Evolutionary conservation across 306 rosid species (phyloP).

Genomic region (Mucuna pruriens): DNA sequence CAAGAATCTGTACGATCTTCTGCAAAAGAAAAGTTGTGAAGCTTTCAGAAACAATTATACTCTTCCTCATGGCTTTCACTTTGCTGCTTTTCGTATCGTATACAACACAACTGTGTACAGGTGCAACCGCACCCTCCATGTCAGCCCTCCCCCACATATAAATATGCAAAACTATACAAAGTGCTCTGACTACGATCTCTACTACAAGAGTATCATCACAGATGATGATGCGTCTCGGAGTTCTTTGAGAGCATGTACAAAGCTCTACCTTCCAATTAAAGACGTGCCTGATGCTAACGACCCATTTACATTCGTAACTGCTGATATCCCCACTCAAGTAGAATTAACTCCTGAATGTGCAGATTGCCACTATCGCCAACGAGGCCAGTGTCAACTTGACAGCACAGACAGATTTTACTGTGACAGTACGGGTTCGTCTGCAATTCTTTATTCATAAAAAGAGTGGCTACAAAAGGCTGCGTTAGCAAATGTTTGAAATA

Average conservation of each 20-base stretch:
- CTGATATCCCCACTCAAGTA: background rate
- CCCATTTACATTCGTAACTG: constrained; percentile 24
- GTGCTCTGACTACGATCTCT: background rate
- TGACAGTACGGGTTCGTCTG: background rate
- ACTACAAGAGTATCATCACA: background rate
- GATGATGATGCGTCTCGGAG: background rate
- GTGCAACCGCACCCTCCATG: constrained; percentile 38
- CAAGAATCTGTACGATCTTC: background rate
- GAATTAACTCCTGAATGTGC: constrained; percentile 27
- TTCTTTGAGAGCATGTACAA: constrained; percentile 37
- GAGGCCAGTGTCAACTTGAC: constrained; percentile 33
- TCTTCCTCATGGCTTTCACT: constrained; percentile 19
- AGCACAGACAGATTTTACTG: background rate
- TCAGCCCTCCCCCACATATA: background rate
- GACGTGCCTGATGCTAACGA: background rate
- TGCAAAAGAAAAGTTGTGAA: constrained; percentile 30
- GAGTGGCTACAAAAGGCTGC: background rate
- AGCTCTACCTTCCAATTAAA: constrained; percentile 40
- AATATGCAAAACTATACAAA: background rate
- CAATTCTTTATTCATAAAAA: background rate
- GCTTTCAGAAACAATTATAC: constrained; percentile 28
- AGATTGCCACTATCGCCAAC: background rate
- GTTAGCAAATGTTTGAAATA: background rate
- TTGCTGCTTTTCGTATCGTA: background rate
- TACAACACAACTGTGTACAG: background rate